These are phyloP conservation scores for Sechiopsis laciniata DNA, from an alignment of 306 rosid species.

Conservation along the genomic window DNA sequence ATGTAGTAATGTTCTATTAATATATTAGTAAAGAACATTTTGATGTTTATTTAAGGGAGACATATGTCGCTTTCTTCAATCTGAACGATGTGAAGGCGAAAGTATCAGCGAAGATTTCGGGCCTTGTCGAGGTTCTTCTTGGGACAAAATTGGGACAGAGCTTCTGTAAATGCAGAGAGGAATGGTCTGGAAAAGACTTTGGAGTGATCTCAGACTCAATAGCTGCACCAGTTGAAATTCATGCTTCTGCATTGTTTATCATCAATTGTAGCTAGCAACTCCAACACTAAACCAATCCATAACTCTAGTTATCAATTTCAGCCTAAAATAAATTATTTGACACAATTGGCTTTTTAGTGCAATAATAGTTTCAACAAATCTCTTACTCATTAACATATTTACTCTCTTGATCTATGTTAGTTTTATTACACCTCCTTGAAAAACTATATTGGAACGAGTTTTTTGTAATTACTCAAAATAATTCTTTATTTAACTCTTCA, in stretches of 20 bases:
- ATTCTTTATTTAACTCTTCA: no score
- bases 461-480: no score
- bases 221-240: constrained; percentile 2
- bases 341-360: no score
- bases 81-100: not conserved
- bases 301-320: not conserved
- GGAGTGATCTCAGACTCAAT: constrained; percentile 2
- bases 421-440: no score
- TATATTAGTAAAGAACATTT: not conserved
- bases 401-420: no score
- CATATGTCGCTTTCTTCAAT: constrained; percentile 23
- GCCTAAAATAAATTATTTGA: no score
- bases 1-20: not conserved
- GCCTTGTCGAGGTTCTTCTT: constrained; percentile 11
- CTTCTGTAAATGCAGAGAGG: constrained; percentile 23
- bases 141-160: not conserved
- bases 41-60: constrained; percentile 24
- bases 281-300: not conserved
- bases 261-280: constrained; percentile 5
- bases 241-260: constrained; percentile 20
- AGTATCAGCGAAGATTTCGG: constrained; percentile 13
- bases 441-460: no score
- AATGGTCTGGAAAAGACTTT: constrained; percentile 17
- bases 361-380: no score
- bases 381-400: no score